Evolutionary conservation across 2,329 filamentous ascomycete species (phyloP).

Genomic region (Ascochyta rabiei): DNA sequence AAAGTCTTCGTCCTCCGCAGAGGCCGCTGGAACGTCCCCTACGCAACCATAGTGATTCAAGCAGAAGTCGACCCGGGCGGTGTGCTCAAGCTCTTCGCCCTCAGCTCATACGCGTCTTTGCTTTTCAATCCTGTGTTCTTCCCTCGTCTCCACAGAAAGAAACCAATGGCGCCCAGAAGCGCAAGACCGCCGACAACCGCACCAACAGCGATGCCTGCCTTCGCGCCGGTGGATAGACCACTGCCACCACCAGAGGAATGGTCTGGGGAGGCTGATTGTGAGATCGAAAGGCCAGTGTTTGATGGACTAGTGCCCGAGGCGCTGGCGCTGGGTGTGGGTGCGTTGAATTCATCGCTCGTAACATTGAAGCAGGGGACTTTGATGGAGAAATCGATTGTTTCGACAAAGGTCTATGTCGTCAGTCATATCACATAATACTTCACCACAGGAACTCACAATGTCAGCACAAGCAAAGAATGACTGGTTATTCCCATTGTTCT

Average conservation of each 20-base stretch:
- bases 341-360: constrained; percentile 46
- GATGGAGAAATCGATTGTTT: constrained; percentile 48
- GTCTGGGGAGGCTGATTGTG: constrained; percentile 21
- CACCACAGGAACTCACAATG: constrained; percentile 33
- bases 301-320: constrained; percentile 23
- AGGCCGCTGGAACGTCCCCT: not conserved
- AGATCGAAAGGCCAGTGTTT: constrained; percentile 29
- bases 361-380: constrained; percentile 57
- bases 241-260: constrained; percentile 13
- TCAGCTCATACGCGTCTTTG: constrained; percentile 33
- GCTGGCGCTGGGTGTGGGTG: constrained; percentile 24
- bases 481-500: constrained; percentile 46
- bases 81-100: constrained; percentile 26
- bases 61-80: not conserved
- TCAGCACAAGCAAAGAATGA: constrained; percentile 58
- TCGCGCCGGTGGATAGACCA: constrained; percentile 49
- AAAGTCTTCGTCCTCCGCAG: not conserved
- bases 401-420: constrained; percentile 46
- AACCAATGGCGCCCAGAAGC: constrained; percentile 27
- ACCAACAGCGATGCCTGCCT: constrained; percentile 52
- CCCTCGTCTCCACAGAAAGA: constrained; percentile 30
- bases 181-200: constrained; percentile 34
- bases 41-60: not conserved
- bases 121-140: constrained; percentile 26
- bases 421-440: not conserved